A percentile compares a stretch with the other conserved stretches of the same genome.
These are phyloP conservation scores for Butyriboletus loyo DNA, from an alignment of 768 basidiomycete species.

Conservation along the genomic window DNA sequence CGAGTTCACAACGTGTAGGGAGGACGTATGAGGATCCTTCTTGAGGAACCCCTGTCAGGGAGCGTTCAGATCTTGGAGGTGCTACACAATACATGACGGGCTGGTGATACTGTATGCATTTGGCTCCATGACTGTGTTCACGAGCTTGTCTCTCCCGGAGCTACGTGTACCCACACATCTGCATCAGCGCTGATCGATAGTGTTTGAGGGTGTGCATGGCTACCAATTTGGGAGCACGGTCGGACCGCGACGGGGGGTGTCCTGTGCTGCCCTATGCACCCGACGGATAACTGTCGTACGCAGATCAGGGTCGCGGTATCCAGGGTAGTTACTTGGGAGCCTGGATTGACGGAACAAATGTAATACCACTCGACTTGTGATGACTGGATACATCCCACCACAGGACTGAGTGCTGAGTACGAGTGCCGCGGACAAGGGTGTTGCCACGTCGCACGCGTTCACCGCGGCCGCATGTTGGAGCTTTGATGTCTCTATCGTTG, in stretches of 20 bases:
- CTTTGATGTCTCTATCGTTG: not conserved
- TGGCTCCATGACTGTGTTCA: not conserved
- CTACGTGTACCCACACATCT: not conserved
- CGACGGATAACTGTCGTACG: not conserved
- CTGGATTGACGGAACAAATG: not conserved
- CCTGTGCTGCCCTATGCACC: not conserved
- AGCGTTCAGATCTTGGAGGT: not conserved
- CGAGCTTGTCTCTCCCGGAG: not conserved
- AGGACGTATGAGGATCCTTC: constrained; percentile 6
- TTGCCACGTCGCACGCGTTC: constrained; percentile 5
- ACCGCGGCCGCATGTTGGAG: constrained; percentile 19
- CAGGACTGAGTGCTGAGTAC: not conserved
- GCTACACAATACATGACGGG: not conserved
- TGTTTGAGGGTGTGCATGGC: not conserved
- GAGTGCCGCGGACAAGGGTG: constrained; percentile 17
- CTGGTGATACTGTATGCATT: not conserved
- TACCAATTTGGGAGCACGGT: not conserved
- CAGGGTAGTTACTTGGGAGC: constrained; percentile 1
- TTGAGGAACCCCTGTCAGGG: not conserved
- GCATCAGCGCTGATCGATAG: not conserved
- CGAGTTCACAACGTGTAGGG: constrained; percentile 14
- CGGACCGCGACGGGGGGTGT: not conserved
- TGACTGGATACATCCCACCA: not conserved
- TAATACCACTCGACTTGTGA: not conserved
- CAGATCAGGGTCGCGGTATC: constrained; percentile 18